Base-by-base conservation (phyloP, 1,139 yeast species). In the Trichomonascaceae sp. region DNA sequence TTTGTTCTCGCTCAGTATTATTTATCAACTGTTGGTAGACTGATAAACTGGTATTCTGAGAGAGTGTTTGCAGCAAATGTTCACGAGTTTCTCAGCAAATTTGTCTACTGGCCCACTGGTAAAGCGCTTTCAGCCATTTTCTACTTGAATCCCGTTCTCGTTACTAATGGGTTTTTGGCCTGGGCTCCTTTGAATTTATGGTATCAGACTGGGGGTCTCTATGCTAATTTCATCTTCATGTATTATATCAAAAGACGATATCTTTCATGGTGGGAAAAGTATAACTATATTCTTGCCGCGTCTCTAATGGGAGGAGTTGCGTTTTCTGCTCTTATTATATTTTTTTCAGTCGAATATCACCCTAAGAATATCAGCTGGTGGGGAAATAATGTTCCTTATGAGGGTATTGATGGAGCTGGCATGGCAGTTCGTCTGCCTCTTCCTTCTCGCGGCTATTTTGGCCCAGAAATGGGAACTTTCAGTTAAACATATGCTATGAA, bases 291-390 rank as follows among this genome's bases (percentile, higher is more conserved):
- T 9, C 69, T 83, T 41, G 74, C 84, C 15, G 75, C 81, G 57
- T 86, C 81, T 1, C 66, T 83, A 47, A 70, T 77, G 7, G 82
- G 86, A 1, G 87, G 87, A 19, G 77, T 81, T 43, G 86, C 86
- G 0, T 76, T 81, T 55, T 70, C 80, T 58, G 79, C 83, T 0
- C 66, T 82, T 19, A 67, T 82, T 50, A 80, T 82, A 41, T 75
- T 82, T 68, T 80, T 83, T 62, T 74, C 83, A 0, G 81, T 81
- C 2, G 81, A 79, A 61, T 79, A 74, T 58, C 60, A 61, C 49
- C 74, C 74, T 5, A 70, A 73, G 45, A 61, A 64, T 7, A 48
- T 81, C 30, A 60, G 58, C 58, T 82, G 86, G 86, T 82, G 86
- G 86, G 85, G 85, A 71, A 82, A 82, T 63, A 67, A 61, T 27